Percentiles rank a stretch among this genome's conserved stretches.
These are phyloP conservation scores for Claviceps spartinae DNA, from an alignment of 2,329 filamentous ascomycete genomes.

Conservation along the genomic window DNA sequence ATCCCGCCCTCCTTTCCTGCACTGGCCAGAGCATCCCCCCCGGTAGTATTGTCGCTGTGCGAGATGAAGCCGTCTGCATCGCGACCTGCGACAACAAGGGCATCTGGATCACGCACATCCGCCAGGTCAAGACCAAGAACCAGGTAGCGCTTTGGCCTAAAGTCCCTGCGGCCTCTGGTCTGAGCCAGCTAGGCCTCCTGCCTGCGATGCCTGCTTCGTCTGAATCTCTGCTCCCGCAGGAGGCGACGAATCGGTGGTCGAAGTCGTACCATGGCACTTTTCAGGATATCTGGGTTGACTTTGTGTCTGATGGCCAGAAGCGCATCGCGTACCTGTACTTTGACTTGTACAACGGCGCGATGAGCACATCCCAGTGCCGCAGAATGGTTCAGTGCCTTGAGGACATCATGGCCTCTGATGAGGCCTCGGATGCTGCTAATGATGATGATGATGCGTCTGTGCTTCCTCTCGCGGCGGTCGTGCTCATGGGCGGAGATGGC, in stretches of 20 bases:
- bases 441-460: background rate
- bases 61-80: conserved; percentile 23
- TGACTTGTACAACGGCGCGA: conserved; percentile 30
- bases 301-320: conserved; percentile 12
- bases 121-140: conserved; percentile 22
- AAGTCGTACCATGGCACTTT: conserved; percentile 17
- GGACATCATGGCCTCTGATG: conserved; percentile 15
- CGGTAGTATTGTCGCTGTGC: conserved; percentile 20
- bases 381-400: conserved; percentile 22
- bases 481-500: conserved; percentile 23
- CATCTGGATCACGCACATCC: conserved; percentile 27
- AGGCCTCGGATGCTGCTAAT: conserved; percentile 4
- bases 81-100: conserved; percentile 24
- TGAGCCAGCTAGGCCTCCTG: conserved; percentile 21
- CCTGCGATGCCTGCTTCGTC: conserved; percentile 5
- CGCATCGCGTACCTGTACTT: conserved; percentile 26
- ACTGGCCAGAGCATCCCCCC: conserved; percentile 1
- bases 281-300: conserved; percentile 27
- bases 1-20: conserved; percentile 8
- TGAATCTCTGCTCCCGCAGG: conserved; percentile 6
- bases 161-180: conserved; percentile 21
- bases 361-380: conserved; percentile 25
- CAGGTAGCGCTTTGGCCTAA: conserved; percentile 28
- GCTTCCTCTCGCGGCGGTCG: conserved; percentile 19
- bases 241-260: conserved; percentile 15